phyloP scores from a whole-genome alignment of 495 filamentous ascomycete genomes.

The Penicillium salamii region DNA sequence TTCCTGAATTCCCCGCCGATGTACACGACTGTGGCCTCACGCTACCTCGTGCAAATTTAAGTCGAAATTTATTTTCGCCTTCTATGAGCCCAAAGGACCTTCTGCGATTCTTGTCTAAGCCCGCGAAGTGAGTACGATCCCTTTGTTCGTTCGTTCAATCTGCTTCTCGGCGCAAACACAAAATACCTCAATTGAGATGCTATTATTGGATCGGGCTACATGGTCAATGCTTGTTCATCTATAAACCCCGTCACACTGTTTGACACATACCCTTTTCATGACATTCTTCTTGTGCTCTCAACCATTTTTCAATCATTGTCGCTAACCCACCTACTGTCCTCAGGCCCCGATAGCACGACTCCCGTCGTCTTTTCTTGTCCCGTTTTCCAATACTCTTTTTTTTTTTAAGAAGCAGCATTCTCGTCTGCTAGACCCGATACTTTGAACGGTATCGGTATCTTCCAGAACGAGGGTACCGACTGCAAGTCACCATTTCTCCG shows the following conservation, averaged over 20 bases:
- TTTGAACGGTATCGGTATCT: constrained; percentile 84
- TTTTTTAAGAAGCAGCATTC: constrained; percentile 57
- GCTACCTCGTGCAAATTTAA: constrained; percentile 40
- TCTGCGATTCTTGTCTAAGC: constrained; percentile 91
- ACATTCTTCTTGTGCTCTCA: too few species aligned
- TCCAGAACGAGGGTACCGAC: constrained; percentile 61
- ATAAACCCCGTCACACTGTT: background rate
- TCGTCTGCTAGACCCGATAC: constrained; percentile 93
- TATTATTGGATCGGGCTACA: background rate
- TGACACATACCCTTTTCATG: too few species aligned
- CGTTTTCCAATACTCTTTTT: constrained; percentile 13
- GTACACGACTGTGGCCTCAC: constrained; percentile 36
- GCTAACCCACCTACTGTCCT: constrained; percentile 13
- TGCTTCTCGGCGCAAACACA: background rate
- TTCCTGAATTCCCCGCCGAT: constrained; percentile 28
- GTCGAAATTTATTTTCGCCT: constrained; percentile 38
- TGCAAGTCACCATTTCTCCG: constrained; percentile 82
- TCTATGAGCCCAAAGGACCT: constrained; percentile 93
- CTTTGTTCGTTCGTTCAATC: constrained; percentile 5
- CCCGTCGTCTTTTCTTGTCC: constrained; percentile 13
- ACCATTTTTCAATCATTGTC: constrained; percentile 1
- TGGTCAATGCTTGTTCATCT: background rate
- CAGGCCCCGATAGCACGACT: constrained; percentile 88
- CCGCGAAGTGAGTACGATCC: constrained; percentile 73
- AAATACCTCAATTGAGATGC: background rate